A percentile compares a stretch with the other conserved stretches of the same genome.
Evolutionary conservation across 176 grass and related monocot genomes (phyloP).

Genomic region (Pharus latifolius): DNA sequence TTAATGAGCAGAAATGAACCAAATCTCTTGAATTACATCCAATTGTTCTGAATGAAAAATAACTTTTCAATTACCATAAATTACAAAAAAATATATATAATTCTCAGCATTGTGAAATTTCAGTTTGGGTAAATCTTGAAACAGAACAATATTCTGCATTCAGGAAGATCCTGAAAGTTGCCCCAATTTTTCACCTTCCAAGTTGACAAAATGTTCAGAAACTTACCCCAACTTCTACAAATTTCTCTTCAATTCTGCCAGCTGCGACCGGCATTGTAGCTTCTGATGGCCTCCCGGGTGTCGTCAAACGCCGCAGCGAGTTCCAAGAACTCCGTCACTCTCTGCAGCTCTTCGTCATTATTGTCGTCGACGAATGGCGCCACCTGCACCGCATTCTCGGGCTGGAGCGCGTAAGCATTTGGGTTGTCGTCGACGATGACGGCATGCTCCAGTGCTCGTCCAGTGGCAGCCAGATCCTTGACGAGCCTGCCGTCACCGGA

Average conservation of each 20-base stretch:
- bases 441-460: constrained; percentile 30
- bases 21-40: too few relatives aligned
- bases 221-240: background rate
- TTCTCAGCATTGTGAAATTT: background rate
- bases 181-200: too few relatives aligned
- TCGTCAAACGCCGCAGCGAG: constrained; percentile 36
- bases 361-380: constrained; percentile 58
- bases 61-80: too few relatives aligned
- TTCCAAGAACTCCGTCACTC: constrained; percentile 54
- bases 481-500: constrained; percentile 65
- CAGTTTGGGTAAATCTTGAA: background rate
- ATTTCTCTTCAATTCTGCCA: background rate
- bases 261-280: constrained; percentile 22
- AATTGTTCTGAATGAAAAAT: too few relatives aligned
- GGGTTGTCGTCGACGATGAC: constrained; percentile 94
- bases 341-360: constrained; percentile 53
- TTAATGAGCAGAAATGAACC: too few relatives aligned
- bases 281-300: constrained; percentile 50
- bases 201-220: background rate
- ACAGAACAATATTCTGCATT: background rate
- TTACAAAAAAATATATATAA: too few relatives aligned
- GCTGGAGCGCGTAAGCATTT: constrained; percentile 65
- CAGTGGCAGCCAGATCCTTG: constrained; percentile 70
- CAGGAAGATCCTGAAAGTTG: background rate
- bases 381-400: constrained; percentile 65